Percentiles rank a stretch among this genome's conserved stretches.
Conservation (phyloP, 1,284 basidiomycete genomes). For the Grifola frondosa region DNA sequence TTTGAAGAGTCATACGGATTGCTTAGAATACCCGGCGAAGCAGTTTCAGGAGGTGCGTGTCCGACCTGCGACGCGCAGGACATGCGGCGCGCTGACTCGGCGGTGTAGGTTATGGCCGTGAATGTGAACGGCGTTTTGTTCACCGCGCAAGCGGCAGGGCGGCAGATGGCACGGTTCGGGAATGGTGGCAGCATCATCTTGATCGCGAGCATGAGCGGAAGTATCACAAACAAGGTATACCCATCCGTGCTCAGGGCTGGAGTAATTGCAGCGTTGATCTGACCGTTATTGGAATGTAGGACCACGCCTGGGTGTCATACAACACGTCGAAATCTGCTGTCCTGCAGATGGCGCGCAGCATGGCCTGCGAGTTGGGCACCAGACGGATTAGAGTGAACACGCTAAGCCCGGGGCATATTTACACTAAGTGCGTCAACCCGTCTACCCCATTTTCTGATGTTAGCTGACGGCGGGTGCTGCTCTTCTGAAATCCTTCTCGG, state of each 20-base stretch:
- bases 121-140: conserved; percentile 79
- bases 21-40: conserved; percentile 68
- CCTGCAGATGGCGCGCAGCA: conserved; percentile 78
- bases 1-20: conserved; percentile 58
- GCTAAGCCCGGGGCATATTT: conserved; percentile 76
- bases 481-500: too few relatives aligned
- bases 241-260: background rate
- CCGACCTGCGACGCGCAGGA: background rate
- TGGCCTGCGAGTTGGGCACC: conserved; percentile 80
- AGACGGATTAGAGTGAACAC: conserved; percentile 74
- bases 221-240: conserved; percentile 75
- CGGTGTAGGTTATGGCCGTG: conserved; percentile 60
- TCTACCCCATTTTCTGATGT: too few relatives aligned
- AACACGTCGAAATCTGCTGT: conserved; percentile 83
- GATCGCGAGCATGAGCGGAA: conserved; percentile 86
- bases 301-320: conserved; percentile 71
- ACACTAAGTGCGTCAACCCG: conserved; percentile 56
- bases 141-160: conserved; percentile 78
- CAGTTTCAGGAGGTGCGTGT: conserved; percentile 64
- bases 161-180: conserved; percentile 71
- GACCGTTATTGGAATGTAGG: conserved; percentile 34
- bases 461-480: too few relatives aligned
- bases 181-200: conserved; percentile 79
- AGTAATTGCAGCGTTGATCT: background rate
- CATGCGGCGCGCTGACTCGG: background rate